Evolutionary conservation across 2,329 filamentous ascomycete species (phyloP).

Genomic region (Talaromyces amestolkiae): DNA sequence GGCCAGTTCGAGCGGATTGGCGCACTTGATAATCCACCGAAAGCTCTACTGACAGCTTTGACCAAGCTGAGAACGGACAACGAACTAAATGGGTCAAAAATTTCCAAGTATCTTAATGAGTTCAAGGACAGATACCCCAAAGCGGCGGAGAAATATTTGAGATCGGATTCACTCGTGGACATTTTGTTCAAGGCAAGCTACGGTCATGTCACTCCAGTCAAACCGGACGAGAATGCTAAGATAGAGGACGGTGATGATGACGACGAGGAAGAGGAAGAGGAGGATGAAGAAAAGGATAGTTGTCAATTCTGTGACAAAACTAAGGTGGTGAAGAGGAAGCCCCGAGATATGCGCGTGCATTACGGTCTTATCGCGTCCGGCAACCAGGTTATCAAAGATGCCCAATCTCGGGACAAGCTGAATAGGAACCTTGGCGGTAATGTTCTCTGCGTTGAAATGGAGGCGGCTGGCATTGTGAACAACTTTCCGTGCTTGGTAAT

Average conservation of each 20-base stretch:
- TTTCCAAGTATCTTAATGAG: background rate
- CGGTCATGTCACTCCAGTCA: background rate
- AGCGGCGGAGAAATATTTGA: background rate
- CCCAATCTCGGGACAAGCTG: conserved; percentile 18
- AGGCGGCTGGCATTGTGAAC: conserved; percentile 18
- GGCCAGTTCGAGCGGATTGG: background rate
- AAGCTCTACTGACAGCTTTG: background rate
- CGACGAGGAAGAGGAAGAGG: background rate
- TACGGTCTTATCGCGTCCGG: conserved; percentile 26
- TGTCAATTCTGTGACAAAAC: background rate
- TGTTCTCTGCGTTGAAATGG: conserved; percentile 12
- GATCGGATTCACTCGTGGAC: background rate
- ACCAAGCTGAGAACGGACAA: background rate
- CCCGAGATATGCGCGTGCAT: conserved; percentile 20
- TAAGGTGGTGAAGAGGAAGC: background rate
- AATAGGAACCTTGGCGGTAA: background rate
- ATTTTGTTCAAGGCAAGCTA: background rate
- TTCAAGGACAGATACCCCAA: background rate
- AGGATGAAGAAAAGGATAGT: background rate
- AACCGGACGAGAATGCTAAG: background rate
- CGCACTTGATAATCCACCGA: background rate
- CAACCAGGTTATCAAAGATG: conserved; percentile 23
- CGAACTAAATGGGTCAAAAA: background rate
- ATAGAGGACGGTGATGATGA: background rate
- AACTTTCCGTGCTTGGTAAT: conserved; percentile 22